Percentiles rank a stretch among this genome's conserved stretches.
Conservation (phyloP, 2,329 filamentous ascomycete species). For the Penicillium sp. region DNA sequence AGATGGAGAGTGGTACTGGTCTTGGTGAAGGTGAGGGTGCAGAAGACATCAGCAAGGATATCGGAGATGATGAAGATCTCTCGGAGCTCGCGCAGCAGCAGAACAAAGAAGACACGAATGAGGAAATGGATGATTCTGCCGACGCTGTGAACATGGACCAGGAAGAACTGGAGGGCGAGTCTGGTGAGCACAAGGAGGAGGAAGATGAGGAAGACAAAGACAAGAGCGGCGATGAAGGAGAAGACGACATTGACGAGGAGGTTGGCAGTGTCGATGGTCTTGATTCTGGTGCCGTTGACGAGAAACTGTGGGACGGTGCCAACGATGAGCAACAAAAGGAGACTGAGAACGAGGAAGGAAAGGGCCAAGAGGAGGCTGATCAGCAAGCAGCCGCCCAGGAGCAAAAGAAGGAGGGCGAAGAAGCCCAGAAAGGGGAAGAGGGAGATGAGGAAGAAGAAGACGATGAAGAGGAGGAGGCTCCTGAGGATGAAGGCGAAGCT, state of each 20-base stretch:
- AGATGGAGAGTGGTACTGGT: conserved; percentile 85
- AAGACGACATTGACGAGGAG: conserved; percentile 78
- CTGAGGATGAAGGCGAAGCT: conserved; percentile 57
- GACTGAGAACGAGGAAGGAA: conserved; percentile 67
- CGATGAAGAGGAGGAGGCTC: conserved; percentile 52
- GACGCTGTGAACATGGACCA: conserved; percentile 59
- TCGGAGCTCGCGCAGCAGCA: conserved; percentile 84
- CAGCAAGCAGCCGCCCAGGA: conserved; percentile 60
- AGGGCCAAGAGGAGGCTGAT: conserved; percentile 50
- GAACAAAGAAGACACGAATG: conserved; percentile 54
- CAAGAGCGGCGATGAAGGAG: conserved; percentile 58
- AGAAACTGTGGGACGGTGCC: conserved; percentile 97
- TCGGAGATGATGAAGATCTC: conserved; percentile 87
- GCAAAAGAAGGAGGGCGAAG: conserved; percentile 42
- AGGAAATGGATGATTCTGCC: conserved; percentile 43
- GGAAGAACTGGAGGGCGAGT: conserved; percentile 83
- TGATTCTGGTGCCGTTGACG: conserved; percentile 84
- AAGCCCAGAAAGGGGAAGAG: conserved; percentile 39
- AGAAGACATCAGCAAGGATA: conserved; percentile 96
- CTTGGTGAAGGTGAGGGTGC: conserved; percentile 91
- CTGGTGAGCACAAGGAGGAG: conserved; percentile 54
- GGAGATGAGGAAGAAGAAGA: conserved; percentile 51
- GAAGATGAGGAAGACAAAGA: conserved; percentile 51
- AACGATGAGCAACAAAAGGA: conserved; percentile 61
- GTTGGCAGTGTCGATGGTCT: conserved; percentile 85